Conservation (phyloP, 345 rosid species). For the Stellera chamaejasme region DNA sequence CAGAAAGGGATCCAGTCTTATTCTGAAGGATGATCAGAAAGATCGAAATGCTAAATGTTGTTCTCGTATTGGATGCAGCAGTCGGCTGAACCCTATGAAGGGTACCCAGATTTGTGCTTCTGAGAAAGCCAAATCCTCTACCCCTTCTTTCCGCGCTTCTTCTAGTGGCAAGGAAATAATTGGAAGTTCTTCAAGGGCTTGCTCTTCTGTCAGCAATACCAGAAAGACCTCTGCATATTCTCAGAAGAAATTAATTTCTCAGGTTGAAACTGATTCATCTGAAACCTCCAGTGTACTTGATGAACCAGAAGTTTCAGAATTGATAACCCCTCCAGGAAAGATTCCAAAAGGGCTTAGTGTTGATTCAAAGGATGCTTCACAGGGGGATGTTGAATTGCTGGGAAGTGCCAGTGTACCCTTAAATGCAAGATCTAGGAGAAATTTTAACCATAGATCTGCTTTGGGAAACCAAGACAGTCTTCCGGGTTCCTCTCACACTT, state of each 20-base stretch:
- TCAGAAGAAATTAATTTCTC: slow-evolving; percentile 39
- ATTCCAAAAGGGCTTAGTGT: slow-evolving; percentile 27
- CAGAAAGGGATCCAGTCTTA: slow-evolving; percentile 44
- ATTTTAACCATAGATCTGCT: slow-evolving; percentile 38
- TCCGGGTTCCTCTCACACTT: slow-evolving; percentile 25
- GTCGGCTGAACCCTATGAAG: slow-evolving; percentile 44
- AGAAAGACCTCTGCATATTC: slow-evolving; percentile 32
- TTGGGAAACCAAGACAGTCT: slow-evolving; percentile 26
- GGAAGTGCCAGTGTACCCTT: slow-evolving; percentile 45
- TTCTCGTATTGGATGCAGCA: slow-evolving; percentile 57
- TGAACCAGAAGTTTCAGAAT: slow-evolving; percentile 38
- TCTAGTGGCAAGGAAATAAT: slow-evolving; percentile 54
- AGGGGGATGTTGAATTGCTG: slow-evolving; percentile 15
- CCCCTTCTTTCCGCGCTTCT: slow-evolving; percentile 36
- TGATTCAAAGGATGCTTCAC: slow-evolving; percentile 25
- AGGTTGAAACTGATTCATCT: slow-evolving; percentile 49
- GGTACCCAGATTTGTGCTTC: slow-evolving; percentile 35
- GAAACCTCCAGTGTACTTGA: slow-evolving; percentile 56
- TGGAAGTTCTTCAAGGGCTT: slow-evolving; percentile 63
- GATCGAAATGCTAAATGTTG: slow-evolving; percentile 51
- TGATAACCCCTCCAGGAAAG: slow-evolving; percentile 27
- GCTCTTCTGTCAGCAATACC: slow-evolving; percentile 23
- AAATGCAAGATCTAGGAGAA: slow-evolving; percentile 38
- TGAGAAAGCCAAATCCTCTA: slow-evolving; percentile 46
- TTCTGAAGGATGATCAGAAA: slow-evolving; percentile 63